Base-by-base conservation (phyloP, 2,329 filamentous ascomycete genomes). In the Curvularia lunata region DNA sequence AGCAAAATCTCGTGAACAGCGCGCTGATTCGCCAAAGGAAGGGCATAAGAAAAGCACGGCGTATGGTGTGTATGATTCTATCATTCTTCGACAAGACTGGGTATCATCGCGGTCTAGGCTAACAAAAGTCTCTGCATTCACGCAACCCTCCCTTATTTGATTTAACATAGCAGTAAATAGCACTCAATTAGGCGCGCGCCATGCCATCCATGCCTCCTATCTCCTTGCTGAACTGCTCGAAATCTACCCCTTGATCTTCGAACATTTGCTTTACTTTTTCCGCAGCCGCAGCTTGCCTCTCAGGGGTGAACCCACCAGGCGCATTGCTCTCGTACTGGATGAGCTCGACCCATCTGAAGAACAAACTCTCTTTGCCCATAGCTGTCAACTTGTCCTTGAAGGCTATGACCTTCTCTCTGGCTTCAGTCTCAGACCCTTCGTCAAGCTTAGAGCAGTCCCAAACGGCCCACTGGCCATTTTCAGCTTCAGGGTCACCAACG, bases 271-370 rank as follows among this genome's bases (percentile, higher is more conserved):
- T 86, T 48, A 93, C 91, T 77, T 92, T 88, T 62, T 86, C 80
- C 57, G 91, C 91, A 1, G 90, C 88, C 42, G 82, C 84, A 54
- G 85, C 81, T 77, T 96, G 92, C 69, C 87, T 84, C 72, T 92
- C 89, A 0, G 83, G 80, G 1, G 88, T 90, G 71, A 96, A 96
- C 0, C 91, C 91, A 18, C 89, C 91, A 0, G 92, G 90, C 65
- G 85, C 85, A 34, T 87, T 89, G 41, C 91, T 89, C 78, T 97
- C 92, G 70, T 87, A 96, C 78, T 97, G 92, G 48, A 97, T 88
- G 71, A 96, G 85, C 80, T 97, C 93, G 48, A 97, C 91, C 92
- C 92, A 97, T 54, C 89, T 86, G 79, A 91, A 97, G 79, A 97
- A 97, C 52, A 97, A 76, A 63, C 90, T 87, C 75, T 97, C 93